Conservation (phyloP, 306 rosid species). For the Cicer bijugum region DNA sequence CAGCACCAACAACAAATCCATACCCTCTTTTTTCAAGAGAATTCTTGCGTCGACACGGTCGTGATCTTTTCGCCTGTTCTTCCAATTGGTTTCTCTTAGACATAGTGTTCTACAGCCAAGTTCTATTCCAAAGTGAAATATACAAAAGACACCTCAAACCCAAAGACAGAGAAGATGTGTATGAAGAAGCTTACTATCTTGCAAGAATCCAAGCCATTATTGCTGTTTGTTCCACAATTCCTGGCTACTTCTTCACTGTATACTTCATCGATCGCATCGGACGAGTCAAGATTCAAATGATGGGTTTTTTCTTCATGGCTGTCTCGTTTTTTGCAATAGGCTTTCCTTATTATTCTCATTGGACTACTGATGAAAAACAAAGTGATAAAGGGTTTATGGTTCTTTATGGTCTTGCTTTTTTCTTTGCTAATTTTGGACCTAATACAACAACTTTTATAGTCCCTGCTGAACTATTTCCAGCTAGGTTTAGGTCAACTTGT, state of each 20-base stretch:
- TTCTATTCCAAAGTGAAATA: constrained; percentile 67
- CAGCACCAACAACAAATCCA: not conserved
- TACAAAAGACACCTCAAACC: constrained; percentile 26
- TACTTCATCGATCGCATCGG: constrained; percentile 75
- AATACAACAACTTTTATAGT: constrained; percentile 84
- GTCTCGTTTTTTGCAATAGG: constrained; percentile 57
- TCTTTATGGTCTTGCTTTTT: constrained; percentile 71
- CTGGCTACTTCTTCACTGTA: constrained; percentile 76
- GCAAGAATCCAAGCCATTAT: constrained; percentile 69
- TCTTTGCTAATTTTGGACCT: constrained; percentile 89
- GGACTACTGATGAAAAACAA: not conserved
- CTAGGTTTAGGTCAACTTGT: constrained; percentile 77
- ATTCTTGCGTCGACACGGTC: constrained; percentile 65
- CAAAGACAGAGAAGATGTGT: not conserved
- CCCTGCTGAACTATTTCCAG: constrained; percentile 82
- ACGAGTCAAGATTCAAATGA: constrained; percentile 63
- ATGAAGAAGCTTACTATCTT: constrained; percentile 42
- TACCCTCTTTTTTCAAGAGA: constrained; percentile 58
- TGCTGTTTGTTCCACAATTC: constrained; percentile 66
- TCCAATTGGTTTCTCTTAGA: constrained; percentile 68
- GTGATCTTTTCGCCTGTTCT: constrained; percentile 68
- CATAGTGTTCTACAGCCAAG: constrained; percentile 74
- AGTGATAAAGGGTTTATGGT: constrained; percentile 48
- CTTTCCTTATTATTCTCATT: constrained; percentile 56
- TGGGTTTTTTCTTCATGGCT: constrained; percentile 72